Evolutionary conservation across 2,329 filamentous ascomycete genomes (phyloP), one percentile per base, ranked within the genome.

Genomic region (Pestalotiopsis sp.): DNA sequence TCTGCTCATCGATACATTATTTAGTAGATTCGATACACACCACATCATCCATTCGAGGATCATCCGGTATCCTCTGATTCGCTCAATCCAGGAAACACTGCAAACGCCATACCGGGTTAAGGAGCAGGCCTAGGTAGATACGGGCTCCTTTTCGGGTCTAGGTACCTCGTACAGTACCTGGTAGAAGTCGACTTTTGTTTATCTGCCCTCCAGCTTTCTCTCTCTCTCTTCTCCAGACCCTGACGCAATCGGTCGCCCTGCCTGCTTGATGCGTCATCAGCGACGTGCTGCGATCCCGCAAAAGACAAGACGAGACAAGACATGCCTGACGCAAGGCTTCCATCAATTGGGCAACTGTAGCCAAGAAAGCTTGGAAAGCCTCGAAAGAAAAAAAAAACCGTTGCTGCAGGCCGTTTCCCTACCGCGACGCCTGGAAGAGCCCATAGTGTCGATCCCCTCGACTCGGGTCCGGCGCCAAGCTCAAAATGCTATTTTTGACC

Each of bases 401-500:
- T 62, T 20, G 36, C 59, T 62, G 59, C 59, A 62, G 27, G 59
- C 59, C 59, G 59, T 62, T 36, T 31, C 27, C 59, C n/a, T 36
- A 20, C 27, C 14, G 13, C 25, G 12, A 39, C 27, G 59, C 59
- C 59, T 36, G 38, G 59, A 62, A 62, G 12, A 39, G 36, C 36
- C 59, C 36, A 20, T 20, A 62, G 59, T 39, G 59, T 39, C 59
- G 59, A 62, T 41, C 59, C 27, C 45, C 59, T 62, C 31, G 27
- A 36, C 14, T 62, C 59, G 59, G 59, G 31, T 39, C 59, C 27
- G 59, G 31, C 59, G 59, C 59, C 31, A 62, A 62, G 59, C 59
- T 20, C n/a, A 62, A 36, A 62, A 27, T 36, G 59, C 59, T 62
- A 62, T 62, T 62, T 62, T 62, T 62, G 59, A 62, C 59, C 27